Percentiles rank a stretch among this genome's conserved stretches.
These are phyloP conservation scores for Myriosclerotinia duriaeana DNA, from an alignment of 2,329 filamentous ascomycete species.

Conservation along the genomic window DNA sequence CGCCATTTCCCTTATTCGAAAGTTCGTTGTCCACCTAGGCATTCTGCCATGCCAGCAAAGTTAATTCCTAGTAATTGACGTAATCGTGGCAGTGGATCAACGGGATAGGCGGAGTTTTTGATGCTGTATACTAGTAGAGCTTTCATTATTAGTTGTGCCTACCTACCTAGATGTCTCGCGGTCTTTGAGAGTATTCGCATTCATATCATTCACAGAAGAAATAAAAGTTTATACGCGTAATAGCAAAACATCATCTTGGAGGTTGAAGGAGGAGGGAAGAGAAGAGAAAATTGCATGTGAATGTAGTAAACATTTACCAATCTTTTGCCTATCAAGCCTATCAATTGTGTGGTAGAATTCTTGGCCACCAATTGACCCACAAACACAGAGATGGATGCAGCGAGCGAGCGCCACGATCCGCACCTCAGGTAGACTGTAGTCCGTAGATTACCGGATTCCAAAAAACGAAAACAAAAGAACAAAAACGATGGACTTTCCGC, in stretches of 20 bases:
- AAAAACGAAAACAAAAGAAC: background rate
- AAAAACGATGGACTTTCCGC: background rate
- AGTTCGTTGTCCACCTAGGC: constrained; percentile 3
- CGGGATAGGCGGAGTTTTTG: background rate
- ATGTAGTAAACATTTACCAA: background rate
- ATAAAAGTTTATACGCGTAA: background rate
- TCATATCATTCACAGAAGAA: background rate
- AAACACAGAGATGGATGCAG: too few relatives aligned
- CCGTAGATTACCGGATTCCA: background rate
- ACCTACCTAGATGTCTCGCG: background rate
- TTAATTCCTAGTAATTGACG: constrained; percentile 14
- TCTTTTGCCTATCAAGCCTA: background rate
- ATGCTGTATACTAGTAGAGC: background rate
- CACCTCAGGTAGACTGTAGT: too few relatives aligned
- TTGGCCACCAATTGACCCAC: too few relatives aligned
- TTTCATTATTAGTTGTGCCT: background rate
- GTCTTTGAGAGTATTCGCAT: background rate
- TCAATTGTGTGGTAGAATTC: too few relatives aligned
- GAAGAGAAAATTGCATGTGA: background rate
- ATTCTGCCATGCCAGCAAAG: constrained; percentile 11
- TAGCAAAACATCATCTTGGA: background rate
- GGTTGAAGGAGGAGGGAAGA: too few relatives aligned
- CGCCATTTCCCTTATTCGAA: background rate
- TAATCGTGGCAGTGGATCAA: constrained; percentile 17
- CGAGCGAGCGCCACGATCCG: too few relatives aligned